Evolutionary conservation across 208 protist genomes (phyloP).

Genomic region (Leishmania gerbilli): DNA sequence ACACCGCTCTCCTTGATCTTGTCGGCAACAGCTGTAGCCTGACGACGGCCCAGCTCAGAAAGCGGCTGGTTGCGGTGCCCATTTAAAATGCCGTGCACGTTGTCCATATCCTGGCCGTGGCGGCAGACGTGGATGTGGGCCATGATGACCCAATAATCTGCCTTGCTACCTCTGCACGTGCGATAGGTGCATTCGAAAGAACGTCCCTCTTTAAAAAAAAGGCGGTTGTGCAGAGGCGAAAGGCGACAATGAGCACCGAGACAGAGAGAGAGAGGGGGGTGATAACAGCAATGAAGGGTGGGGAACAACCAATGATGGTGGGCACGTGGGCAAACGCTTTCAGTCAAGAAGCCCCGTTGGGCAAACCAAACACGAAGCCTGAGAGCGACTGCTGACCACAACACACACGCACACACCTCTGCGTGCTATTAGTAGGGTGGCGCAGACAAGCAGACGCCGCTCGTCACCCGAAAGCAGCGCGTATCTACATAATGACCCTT

Average conservation of each 20-base stretch:
- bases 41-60: slow-evolving; percentile 61
- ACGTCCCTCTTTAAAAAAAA: background rate
- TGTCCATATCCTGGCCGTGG: slow-evolving; percentile 92
- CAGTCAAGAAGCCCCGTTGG: background rate
- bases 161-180: background rate
- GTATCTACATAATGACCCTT: no score
- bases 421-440: background rate
- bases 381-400: background rate
- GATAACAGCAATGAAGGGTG: background rate
- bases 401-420: background rate
- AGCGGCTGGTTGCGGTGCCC: slow-evolving; percentile 85
- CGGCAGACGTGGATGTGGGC: slow-evolving; percentile 75
- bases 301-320: background rate
- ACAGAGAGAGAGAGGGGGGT: background rate
- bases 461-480: no score
- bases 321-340: background rate
- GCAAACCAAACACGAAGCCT: background rate
- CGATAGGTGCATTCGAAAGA: background rate
- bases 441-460: background rate
- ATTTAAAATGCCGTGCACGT: slow-evolving; percentile 78
- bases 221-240: no score
- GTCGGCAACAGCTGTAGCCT: slow-evolving; percentile 63
- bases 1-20: slow-evolving; percentile 48
- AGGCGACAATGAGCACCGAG: background rate
- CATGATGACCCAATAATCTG: slow-evolving; percentile 24